Evolutionary conservation across 208 protist genomes (phyloP), one percentile per base, ranked within the genome.

Genomic region (Wallacemonas sp.): DNA sequence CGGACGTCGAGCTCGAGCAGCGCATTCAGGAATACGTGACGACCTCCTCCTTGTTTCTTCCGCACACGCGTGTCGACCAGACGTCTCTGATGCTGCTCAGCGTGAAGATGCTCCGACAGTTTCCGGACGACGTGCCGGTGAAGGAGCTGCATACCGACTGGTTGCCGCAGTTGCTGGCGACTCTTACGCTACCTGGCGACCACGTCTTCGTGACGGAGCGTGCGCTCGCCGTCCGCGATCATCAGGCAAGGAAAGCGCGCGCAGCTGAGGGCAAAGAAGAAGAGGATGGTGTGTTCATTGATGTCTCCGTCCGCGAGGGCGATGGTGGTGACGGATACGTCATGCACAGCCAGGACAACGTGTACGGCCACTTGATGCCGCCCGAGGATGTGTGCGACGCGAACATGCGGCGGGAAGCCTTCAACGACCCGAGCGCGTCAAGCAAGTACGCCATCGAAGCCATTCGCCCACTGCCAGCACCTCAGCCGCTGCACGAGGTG

Each of bases 101-200:
- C 9, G 54, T 89, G 66, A 89, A 85, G 64, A 86, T 79, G 77
- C 66, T 89, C 32, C 83, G 79, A 21, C 79, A 86, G 63, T 78
- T 73, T 63, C 78, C 83, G 1, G 67, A 86, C 26, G 79, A 86
- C 57, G 73, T 83, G 15, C 77, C 79, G 3, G 66, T 85, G 54
- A 89, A 89, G 71, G 83, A 89, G 66, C 65, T 89, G 21, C 68
- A 76, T 46, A 50, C 71, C 19, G 83, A 89, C 59, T 89, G 83
- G 79, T 52, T 89, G 48, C 76, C 78, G 26, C 34, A 72, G 42
- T 45, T 89, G 33, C 55, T 83, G 62, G 52, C 68, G 33, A 58
- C 85, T 26, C 62, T 89, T 24, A 89, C 79, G 15, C 68, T 41
- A 29, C 61, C 73, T 10, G 71, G 63, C 50, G 72, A 71, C 33